Conservation (phyloP, 805 yeast species). For the Starmerella apicola region DNA sequence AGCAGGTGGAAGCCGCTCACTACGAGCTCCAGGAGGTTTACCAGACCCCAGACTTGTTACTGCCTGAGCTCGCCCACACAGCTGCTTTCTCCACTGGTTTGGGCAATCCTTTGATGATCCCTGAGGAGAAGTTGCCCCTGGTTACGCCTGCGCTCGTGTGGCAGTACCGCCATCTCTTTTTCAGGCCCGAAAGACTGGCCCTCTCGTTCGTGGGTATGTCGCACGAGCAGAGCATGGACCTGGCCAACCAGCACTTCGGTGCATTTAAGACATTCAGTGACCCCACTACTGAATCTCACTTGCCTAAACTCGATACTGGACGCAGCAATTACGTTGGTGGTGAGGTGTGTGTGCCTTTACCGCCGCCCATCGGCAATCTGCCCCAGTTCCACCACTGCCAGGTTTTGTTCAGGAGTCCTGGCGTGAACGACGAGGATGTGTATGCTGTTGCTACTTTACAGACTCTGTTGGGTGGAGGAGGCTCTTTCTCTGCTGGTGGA, state of each 20-base stretch:
- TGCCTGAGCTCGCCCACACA: conserved; percentile 83
- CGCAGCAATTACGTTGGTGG: conserved; percentile 50
- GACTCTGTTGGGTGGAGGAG: conserved; percentile 89
- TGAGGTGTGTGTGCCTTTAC: conserved; percentile 40
- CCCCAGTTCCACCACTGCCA: conserved; percentile 79
- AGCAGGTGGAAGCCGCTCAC: conserved; percentile 57
- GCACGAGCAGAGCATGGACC: conserved; percentile 51
- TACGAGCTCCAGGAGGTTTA: conserved; percentile 77
- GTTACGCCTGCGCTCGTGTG: conserved; percentile 43
- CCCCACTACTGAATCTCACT: conserved; percentile 17
- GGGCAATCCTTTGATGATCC: conserved; percentile 79
- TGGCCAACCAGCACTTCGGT: conserved; percentile 53
- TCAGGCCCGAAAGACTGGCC: conserved; percentile 68
- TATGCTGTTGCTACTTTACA: conserved; percentile 86
- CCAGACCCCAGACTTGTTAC: conserved; percentile 67
- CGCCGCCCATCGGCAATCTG: conserved; percentile 46
- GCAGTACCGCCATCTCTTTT: conserved; percentile 52
- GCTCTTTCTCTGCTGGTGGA: conserved; percentile 96
- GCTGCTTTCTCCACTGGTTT: conserved; percentile 70
- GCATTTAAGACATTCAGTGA: conserved; percentile 36
- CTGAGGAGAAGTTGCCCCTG: conserved; percentile 48
- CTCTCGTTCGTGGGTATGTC: conserved; percentile 80
- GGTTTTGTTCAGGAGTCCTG: conserved; percentile 77
- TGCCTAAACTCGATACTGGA: conserved; percentile 6
- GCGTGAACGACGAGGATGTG: conserved; percentile 71